phyloP scores from a whole-genome alignment of 2,329 filamentous ascomycete genomes.

The Hypoxylon sp. region DNA sequence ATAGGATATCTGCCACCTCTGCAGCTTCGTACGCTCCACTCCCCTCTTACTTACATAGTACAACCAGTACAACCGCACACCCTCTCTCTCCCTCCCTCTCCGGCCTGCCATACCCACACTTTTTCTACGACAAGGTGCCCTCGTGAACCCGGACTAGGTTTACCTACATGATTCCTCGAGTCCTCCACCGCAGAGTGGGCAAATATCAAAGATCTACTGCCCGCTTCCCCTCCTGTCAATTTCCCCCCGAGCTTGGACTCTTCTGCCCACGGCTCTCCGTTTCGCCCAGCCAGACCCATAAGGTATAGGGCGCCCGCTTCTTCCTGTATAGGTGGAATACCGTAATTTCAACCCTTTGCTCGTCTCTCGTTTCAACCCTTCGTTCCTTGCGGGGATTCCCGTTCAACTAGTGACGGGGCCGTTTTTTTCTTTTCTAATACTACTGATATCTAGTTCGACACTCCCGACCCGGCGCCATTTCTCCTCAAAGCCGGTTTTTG shows the following conservation, averaged over 20 bases:
- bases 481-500: slow-evolving; percentile 12
- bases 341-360: slow-evolving; percentile 28
- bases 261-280: slow-evolving; percentile 29
- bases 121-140: slow-evolving; percentile 32
- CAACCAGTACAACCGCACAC: slow-evolving; percentile 34
- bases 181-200: slow-evolving; percentile 24
- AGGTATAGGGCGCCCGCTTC: slow-evolving; percentile 23
- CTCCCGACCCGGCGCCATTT: slow-evolving; percentile 15
- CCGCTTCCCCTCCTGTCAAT: slow-evolving; percentile 21
- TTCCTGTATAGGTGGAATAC: slow-evolving; percentile 29
- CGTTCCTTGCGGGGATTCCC: slow-evolving; percentile 14
- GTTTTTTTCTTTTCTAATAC: not conserved
- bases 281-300: slow-evolving; percentile 16
- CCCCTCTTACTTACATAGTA: slow-evolving; percentile 31
- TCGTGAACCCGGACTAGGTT: slow-evolving; percentile 23
- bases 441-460: slow-evolving; percentile 28
- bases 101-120: slow-evolving; percentile 23
- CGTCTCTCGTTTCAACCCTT: slow-evolving; percentile 30
- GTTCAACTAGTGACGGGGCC: too few species aligned
- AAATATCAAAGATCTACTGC: slow-evolving; percentile 36
- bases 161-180: not conserved
- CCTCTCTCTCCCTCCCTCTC: too few species aligned
- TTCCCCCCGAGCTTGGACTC: slow-evolving; percentile 19
- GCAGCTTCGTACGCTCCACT: slow-evolving; percentile 20
- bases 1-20: slow-evolving; percentile 13